Conservation (phyloP, 2,329 filamentous ascomycete genomes). For the Aspergillus flavus region DNA sequence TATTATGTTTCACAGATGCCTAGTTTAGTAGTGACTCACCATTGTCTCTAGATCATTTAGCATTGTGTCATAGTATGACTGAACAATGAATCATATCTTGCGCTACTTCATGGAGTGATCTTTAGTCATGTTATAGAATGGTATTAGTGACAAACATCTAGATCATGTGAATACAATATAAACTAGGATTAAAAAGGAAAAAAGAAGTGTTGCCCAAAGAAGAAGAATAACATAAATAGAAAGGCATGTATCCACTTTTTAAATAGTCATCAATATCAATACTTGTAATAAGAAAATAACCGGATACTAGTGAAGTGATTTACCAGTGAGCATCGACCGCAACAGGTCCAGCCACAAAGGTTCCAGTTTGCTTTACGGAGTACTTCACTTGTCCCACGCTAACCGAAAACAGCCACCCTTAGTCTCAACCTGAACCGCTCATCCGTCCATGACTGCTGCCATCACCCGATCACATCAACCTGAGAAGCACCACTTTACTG, state of each 20-base stretch:
- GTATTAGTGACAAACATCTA: neutral
- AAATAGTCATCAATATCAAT: neutral
- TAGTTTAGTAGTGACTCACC: neutral
- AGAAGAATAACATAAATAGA: neutral
- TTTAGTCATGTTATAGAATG: neutral
- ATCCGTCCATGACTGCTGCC: conserved; percentile 37
- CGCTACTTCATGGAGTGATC: neutral
- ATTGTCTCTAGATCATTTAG: neutral
- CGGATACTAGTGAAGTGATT: neutral
- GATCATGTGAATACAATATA: neutral
- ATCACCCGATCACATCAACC: conserved; percentile 36
- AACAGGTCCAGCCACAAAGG: conserved; percentile 23
- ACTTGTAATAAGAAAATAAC: neutral
- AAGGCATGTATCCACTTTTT: neutral
- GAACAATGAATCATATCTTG: neutral
- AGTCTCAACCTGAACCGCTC: conserved; percentile 43
- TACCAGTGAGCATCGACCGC: neutral
- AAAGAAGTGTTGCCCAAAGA: neutral
- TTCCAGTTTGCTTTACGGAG: conserved; percentile 18
- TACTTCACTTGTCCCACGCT: conserved; percentile 32
- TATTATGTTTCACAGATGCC: neutral
- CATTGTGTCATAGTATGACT: neutral
- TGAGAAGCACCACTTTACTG: conserved; percentile 25
- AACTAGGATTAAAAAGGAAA: neutral
- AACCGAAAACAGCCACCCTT: conserved; percentile 46